These are phyloP conservation scores for Ustilago xerochloae DNA, from an alignment of 1,284 basidiomycete genomes.

Conservation along the genomic window DNA sequence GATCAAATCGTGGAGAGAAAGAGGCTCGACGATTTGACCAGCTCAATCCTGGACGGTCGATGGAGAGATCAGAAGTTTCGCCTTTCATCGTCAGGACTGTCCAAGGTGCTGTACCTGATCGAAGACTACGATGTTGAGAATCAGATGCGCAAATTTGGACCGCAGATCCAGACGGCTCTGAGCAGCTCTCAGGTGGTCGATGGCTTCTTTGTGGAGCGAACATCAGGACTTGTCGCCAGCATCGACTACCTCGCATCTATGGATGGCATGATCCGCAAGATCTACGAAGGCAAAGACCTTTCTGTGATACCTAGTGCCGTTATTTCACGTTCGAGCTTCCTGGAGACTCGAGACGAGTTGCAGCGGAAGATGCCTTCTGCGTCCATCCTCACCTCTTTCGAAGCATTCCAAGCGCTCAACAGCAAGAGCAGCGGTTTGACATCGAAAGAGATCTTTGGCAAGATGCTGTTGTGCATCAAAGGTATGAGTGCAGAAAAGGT, in stretches of 20 bases:
- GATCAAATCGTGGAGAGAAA: slow-evolving; percentile 74
- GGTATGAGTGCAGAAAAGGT: slow-evolving; percentile 73
- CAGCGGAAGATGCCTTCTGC: slow-evolving; percentile 60
- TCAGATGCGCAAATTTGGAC: slow-evolving; percentile 60
- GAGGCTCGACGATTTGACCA: slow-evolving; percentile 72
- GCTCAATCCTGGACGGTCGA: slow-evolving; percentile 72
- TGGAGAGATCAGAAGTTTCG: slow-evolving; percentile 74
- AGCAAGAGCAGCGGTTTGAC: slow-evolving; percentile 71
- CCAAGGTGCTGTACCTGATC: slow-evolving; percentile 73
- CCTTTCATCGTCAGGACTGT: slow-evolving; percentile 71
- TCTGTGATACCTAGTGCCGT: slow-evolving; percentile 70
- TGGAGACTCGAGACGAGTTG: slow-evolving; percentile 68
- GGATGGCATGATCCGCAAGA: slow-evolving; percentile 70
- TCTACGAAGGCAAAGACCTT: slow-evolving; percentile 68
- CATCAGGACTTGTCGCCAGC: slow-evolving; percentile 71
- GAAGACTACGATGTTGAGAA: slow-evolving; percentile 71
- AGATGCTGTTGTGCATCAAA: slow-evolving; percentile 72
- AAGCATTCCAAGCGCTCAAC: slow-evolving; percentile 71
- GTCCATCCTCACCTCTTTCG: slow-evolving; percentile 70
- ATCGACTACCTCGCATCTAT: slow-evolving; percentile 71
- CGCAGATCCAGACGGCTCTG: slow-evolving; percentile 68
- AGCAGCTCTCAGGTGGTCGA: slow-evolving; percentile 73
- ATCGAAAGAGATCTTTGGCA: slow-evolving; percentile 70
- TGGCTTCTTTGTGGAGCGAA: slow-evolving; percentile 73
- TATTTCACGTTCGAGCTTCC: slow-evolving; percentile 68